Evolutionary conservation across 2,329 filamentous ascomycete species (phyloP).

Genomic region (Alternaria dauci): DNA sequence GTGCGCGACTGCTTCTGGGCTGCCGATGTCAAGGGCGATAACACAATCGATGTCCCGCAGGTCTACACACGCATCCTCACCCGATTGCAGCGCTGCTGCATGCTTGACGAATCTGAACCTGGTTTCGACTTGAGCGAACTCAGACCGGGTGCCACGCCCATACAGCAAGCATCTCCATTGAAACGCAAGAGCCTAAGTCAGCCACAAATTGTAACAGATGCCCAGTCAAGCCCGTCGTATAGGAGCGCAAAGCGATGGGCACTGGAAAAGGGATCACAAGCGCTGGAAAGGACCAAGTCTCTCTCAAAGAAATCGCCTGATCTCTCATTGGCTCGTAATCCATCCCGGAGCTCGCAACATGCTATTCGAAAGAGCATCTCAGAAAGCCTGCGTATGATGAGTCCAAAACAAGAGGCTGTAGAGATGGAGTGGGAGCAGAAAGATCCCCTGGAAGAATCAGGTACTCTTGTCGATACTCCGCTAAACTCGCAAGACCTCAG

Average conservation of each 20-base stretch:
- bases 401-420: constrained; percentile 39
- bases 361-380: constrained; percentile 48
- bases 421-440: constrained; percentile 43
- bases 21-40: constrained; percentile 61
- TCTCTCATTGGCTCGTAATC: constrained; percentile 37
- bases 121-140: constrained; percentile 40
- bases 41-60: constrained; percentile 43
- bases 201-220: constrained; percentile 35
- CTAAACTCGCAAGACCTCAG: constrained; percentile 39
- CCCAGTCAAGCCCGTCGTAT: constrained; percentile 44
- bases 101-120: constrained; percentile 50
- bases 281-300: constrained; percentile 46
- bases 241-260: constrained; percentile 49
- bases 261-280: constrained; percentile 46
- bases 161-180: constrained; percentile 33
- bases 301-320: constrained; percentile 44
- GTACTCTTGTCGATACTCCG: constrained; percentile 38
- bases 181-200: constrained; percentile 46
- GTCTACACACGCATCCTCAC: constrained; percentile 57
- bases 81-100: constrained; percentile 50
- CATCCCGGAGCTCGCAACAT: constrained; percentile 44
- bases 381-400: constrained; percentile 39
- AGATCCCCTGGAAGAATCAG: constrained; percentile 41
- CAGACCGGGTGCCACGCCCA: constrained; percentile 31
- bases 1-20: constrained; percentile 75